These are phyloP conservation scores for Ceratobasidium sp. DNA, from an alignment of 1,284 basidiomycete species.

Conservation along the genomic window DNA sequence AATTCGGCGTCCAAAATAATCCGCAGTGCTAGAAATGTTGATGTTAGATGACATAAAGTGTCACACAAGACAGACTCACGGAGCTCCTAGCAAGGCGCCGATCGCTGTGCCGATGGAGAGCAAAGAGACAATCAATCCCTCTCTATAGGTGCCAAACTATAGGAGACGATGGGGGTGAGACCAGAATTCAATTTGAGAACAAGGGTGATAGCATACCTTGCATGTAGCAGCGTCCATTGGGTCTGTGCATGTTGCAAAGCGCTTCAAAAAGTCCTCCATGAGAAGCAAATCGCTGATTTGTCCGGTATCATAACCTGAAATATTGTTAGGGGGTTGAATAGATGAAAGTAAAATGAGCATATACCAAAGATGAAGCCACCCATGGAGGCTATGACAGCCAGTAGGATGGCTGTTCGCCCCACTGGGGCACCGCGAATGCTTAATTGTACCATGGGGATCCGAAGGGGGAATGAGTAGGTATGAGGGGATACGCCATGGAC, in stretches of 20 bases:
- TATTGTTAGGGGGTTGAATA: constrained; percentile 6
- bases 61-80: constrained; percentile 56
- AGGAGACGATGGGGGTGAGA: constrained; percentile 45
- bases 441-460: constrained; percentile 22
- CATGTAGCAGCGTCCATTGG: constrained; percentile 59
- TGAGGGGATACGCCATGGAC: constrained; percentile 1
- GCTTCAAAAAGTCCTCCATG: constrained; percentile 75
- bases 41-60: background rate
- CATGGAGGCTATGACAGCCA: constrained; percentile 77
- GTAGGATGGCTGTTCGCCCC: constrained; percentile 65
- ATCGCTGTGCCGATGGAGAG: constrained; percentile 72
- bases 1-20: constrained; percentile 72
- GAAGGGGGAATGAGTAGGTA: background rate
- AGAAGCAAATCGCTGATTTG: constrained; percentile 81
- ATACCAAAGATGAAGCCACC: constrained; percentile 80
- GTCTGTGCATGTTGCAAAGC: constrained; percentile 66
- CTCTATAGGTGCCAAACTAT: constrained; percentile 48
- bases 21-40: constrained; percentile 58
- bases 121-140: constrained; percentile 72
- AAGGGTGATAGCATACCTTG: constrained; percentile 57
- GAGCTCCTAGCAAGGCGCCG: constrained; percentile 69
- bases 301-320: constrained; percentile 70
- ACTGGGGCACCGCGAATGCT: constrained; percentile 48
- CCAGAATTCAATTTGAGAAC: constrained; percentile 60
- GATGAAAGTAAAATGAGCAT: constrained; percentile 46